A percentile compares a stretch with the other conserved stretches of the same genome.
phyloP scores from a whole-genome alignment of 2,329 filamentous ascomycete species.

The Magnaporthales sp. region DNA sequence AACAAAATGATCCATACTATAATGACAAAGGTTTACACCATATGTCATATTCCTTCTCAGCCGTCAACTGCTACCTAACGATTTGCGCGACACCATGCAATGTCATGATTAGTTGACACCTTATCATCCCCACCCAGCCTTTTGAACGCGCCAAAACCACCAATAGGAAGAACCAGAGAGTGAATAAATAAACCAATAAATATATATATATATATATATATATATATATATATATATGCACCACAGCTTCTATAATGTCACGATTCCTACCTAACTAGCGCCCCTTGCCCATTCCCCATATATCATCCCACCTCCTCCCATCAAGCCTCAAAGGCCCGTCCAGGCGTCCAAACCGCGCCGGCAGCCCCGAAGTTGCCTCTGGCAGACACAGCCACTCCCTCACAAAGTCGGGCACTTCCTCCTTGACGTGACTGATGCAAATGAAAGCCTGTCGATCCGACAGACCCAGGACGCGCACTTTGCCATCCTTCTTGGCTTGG shows the following conservation, averaged over 20 bases:
- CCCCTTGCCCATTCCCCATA: constrained; percentile 42
- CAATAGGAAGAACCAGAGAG: too few species aligned
- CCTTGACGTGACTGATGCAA: constrained; percentile 84
- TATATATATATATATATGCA: neutral
- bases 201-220: too few species aligned
- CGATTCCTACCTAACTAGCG: neutral
- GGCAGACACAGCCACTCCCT: constrained; percentile 82
- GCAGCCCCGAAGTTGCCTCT: constrained; percentile 54
- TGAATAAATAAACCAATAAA: too few species aligned
- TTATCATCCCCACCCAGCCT: too few species aligned
- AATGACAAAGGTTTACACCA: neutral
- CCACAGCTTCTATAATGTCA: neutral
- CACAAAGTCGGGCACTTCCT: constrained; percentile 80
- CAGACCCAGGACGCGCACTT: constrained; percentile 52
- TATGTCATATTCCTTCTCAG: too few species aligned
- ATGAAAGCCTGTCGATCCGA: constrained; percentile 68
- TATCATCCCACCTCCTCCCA: constrained; percentile 51
- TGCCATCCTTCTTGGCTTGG: constrained; percentile 30
- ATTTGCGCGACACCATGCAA: too few species aligned
- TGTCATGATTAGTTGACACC: too few species aligned
- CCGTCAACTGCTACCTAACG: too few species aligned
- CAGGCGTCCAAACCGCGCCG: constrained; percentile 57
- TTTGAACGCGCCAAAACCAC: too few species aligned
- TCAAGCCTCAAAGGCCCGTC: constrained; percentile 51
- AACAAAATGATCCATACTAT: neutral